Evolutionary conservation across 2,329 filamentous ascomycete genomes (phyloP).

Genomic region (Pestalotiopsis fici): DNA sequence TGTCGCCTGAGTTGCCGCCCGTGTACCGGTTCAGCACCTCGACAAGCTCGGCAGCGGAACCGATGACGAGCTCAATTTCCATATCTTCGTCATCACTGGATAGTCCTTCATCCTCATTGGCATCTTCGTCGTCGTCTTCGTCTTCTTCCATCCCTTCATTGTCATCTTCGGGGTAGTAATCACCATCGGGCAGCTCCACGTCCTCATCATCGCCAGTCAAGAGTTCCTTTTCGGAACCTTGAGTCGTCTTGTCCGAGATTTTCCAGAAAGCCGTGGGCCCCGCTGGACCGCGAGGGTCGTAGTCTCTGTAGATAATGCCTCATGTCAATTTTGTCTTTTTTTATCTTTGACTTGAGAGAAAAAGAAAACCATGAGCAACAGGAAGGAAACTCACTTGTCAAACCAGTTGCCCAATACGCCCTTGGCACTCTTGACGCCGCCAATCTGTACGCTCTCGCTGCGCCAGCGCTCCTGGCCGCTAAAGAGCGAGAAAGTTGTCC

Average conservation of each 20-base stretch:
- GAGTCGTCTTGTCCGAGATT: slow-evolving; percentile 49
- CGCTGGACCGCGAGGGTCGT: slow-evolving; percentile 67
- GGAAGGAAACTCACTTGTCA: slow-evolving; percentile 58
- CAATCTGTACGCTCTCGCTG: slow-evolving; percentile 76
- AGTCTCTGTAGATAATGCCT: slow-evolving; percentile 48
- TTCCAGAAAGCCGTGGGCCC: slow-evolving; percentile 83
- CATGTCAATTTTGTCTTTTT: not conserved
- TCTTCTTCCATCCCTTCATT: slow-evolving; percentile 29
- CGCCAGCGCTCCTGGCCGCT: slow-evolving; percentile 71
- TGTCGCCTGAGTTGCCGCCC: not conserved
- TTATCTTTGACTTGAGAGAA: not conserved
- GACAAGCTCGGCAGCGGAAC: not conserved
- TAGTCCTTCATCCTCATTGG: slow-evolving; percentile 22
- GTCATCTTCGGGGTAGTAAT: slow-evolving; percentile 23
- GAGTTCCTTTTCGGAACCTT: slow-evolving; percentile 29
- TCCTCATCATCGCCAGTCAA: slow-evolving; percentile 23
- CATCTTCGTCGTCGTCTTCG: slow-evolving; percentile 24
- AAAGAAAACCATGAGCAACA: no score
- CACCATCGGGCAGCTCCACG: slow-evolving; percentile 19
- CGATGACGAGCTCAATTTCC: slow-evolving; percentile 12
- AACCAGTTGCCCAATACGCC: slow-evolving; percentile 80
- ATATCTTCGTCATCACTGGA: slow-evolving; percentile 20
- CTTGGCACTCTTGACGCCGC: slow-evolving; percentile 63
- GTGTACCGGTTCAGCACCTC: not conserved
- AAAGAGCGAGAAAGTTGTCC: slow-evolving; percentile 69